Evolutionary conservation across 352 stramenopile species (phyloP).

Genomic region (Globisporangium middletonii): DNA sequence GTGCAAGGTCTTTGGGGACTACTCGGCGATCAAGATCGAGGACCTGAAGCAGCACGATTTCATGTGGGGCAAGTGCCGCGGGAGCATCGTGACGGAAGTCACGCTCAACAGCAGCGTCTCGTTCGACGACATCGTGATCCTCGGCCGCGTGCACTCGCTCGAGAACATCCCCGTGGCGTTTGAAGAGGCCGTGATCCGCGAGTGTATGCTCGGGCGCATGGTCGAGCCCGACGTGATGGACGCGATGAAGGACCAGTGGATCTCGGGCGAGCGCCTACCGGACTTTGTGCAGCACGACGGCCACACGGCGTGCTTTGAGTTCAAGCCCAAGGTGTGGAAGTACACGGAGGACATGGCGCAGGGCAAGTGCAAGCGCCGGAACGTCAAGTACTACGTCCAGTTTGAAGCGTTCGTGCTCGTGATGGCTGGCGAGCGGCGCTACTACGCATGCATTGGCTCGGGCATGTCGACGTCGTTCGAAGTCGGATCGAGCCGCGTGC

Average conservation of each 20-base stretch:
- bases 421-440: slow-evolving; percentile 60
- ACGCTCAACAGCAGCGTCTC: slow-evolving; percentile 78
- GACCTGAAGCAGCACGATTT: slow-evolving; percentile 88
- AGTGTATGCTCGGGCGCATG: slow-evolving; percentile 80
- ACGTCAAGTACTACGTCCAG: slow-evolving; percentile 87
- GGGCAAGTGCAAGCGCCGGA: slow-evolving; percentile 84
- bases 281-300: slow-evolving; percentile 77
- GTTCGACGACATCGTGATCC: slow-evolving; percentile 75
- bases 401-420: slow-evolving; percentile 84
- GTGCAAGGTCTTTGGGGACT: slow-evolving; percentile 89
- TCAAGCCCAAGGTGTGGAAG: slow-evolving; percentile 89
- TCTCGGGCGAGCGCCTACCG: slow-evolving; percentile 72
- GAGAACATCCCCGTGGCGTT: slow-evolving; percentile 83
- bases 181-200: slow-evolving; percentile 73
- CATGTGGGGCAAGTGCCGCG: slow-evolving; percentile 87
- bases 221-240: slow-evolving; percentile 77
- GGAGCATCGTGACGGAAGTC: slow-evolving; percentile 76
- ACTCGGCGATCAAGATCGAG: slow-evolving; percentile 86
- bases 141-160: slow-evolving; percentile 77
- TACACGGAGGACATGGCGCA: slow-evolving; percentile 87
- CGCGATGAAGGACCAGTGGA: slow-evolving; percentile 83
- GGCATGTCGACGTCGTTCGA: slow-evolving; percentile 85
- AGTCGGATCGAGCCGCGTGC: slow-evolving; percentile 75
- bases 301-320: slow-evolving; percentile 77
- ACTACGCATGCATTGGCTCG: slow-evolving; percentile 82